Evolutionary conservation across 148 eudicot species (phyloP), one percentile per base, ranked within the genome.

Genomic region (Diospyros lotus): DNA sequence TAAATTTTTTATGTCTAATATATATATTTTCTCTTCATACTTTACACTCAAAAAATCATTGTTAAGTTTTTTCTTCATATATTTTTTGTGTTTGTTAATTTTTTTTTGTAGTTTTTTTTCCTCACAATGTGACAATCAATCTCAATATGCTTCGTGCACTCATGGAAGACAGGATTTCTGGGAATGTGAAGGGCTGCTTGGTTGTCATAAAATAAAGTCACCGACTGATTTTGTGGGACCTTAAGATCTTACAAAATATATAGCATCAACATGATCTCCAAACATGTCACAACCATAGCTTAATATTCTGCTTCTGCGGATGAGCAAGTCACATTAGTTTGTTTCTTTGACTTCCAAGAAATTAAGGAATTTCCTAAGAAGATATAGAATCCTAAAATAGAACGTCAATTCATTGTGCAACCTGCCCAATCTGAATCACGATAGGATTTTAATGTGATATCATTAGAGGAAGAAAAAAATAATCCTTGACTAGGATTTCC

Each of bases 381-480:
- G 6, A 48, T 48, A 48, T 48, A 48, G 1, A 48, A 48, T 48
- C 52, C 52, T 1, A 48, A 48, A 48, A 48, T 48, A 4, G 52
- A 48, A 48, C 8, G 1, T 48, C 52, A 0, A 8, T 0, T 48
- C 8, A 8, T 48, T 48, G 52, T 8, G 1, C 52, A 48, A 48
- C 52, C 52, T 48, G 0, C 52, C 8, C 52, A 48, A 48, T 48
- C 52, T 48, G 52, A 48, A 86, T 86, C 89, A 86, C 83, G 83
- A 86, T 10, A 84, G 74, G 75, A 54, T 75, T 60, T 80, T 70
- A 73, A 84, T 68, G 82, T 84, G 84, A 84, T 80, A 75, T 68
- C 77, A 80, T 71, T 75, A 83, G 80, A 75, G 64, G 75, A 66
- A 84, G 69, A 45, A 79, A 63, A 86, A 82, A 69, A 75, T 58